phyloP scores from a whole-genome alignment of 1,139 yeast genomes.

The Wickerhamomyces sp. region DNA sequence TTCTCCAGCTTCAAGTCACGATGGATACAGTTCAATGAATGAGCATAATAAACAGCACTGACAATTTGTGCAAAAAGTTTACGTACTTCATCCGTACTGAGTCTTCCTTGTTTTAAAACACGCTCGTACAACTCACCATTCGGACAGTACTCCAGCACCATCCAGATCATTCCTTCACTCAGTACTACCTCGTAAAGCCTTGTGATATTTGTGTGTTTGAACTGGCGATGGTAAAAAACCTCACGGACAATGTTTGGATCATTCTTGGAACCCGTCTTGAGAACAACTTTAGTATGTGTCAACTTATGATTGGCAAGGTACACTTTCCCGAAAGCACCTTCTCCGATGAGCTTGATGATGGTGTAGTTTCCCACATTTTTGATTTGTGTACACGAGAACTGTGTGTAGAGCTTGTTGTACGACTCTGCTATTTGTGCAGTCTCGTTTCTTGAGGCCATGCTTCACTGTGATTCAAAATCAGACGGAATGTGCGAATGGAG shows the following conservation, averaged over 20 bases:
- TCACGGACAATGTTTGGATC: constrained; percentile 92
- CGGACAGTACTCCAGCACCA: constrained; percentile 85
- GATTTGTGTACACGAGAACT: constrained; percentile 46
- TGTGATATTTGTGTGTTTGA: constrained; percentile 80
- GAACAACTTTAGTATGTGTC: constrained; percentile 70
- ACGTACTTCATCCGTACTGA: constrained; percentile 51
- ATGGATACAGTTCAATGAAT: constrained; percentile 77
- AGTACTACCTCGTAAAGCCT: constrained; percentile 80
- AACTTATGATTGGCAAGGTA: constrained; percentile 76
- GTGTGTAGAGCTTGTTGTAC: constrained; percentile 55
- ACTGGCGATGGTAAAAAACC: constrained; percentile 81
- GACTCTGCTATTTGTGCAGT: constrained; percentile 45
- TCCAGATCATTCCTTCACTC: constrained; percentile 77
- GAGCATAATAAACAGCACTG: constrained; percentile 83
- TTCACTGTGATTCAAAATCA: neutral
- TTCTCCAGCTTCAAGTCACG: constrained; percentile 88
- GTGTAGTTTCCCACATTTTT: constrained; percentile 73
- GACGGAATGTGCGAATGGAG: neutral
- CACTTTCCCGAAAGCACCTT: constrained; percentile 90
- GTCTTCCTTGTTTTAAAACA: constrained; percentile 49
- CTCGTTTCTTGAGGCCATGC: constrained; percentile 16
- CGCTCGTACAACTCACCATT: constrained; percentile 82
- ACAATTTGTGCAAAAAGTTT: constrained; percentile 70
- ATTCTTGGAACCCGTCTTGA: constrained; percentile 76
- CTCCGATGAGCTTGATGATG: constrained; percentile 70